phyloP scores from a whole-genome alignment of 2,329 filamentous ascomycete genomes.

The Zarea fungicola region DNA sequence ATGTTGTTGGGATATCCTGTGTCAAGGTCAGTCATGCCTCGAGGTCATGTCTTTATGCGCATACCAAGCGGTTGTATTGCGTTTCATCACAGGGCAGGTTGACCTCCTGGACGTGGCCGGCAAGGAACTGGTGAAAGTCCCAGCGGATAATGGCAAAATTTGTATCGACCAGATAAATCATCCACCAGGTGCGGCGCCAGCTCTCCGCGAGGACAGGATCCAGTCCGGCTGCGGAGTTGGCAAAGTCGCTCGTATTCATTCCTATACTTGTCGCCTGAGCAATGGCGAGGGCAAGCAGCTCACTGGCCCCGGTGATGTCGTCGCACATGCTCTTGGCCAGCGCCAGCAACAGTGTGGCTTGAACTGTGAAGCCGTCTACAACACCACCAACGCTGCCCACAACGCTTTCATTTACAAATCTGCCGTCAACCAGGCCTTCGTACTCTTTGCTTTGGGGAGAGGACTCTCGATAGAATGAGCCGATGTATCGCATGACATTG shows the following conservation, averaged over 20 bases:
- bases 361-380: background rate
- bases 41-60: conserved; percentile 5
- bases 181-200: conserved; percentile 65
- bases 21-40: background rate
- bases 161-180: conserved; percentile 57
- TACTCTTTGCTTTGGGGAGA: background rate
- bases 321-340: conserved; percentile 22
- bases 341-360: conserved; percentile 29
- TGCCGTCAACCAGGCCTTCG: conserved; percentile 2
- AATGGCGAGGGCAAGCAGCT: conserved; percentile 28
- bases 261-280: conserved; percentile 50
- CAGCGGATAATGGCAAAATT: conserved; percentile 28
- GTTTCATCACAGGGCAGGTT: conserved; percentile 60
- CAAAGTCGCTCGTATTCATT: conserved; percentile 52
- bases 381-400: too few relatives aligned
- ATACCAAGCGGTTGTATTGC: conserved; percentile 42
- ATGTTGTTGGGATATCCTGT: conserved; percentile 13
- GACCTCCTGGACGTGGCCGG: conserved; percentile 41
- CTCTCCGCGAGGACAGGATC: conserved; percentile 48
- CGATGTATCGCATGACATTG: conserved; percentile 8
- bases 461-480: conserved; percentile 8
- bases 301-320: conserved; percentile 41
- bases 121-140: conserved; percentile 20
- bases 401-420: too few relatives aligned
- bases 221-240: conserved; percentile 40